These are phyloP conservation scores for Naganishia liquefaciens DNA, from an alignment of 1,284 basidiomycete genomes.

Conservation along the genomic window DNA sequence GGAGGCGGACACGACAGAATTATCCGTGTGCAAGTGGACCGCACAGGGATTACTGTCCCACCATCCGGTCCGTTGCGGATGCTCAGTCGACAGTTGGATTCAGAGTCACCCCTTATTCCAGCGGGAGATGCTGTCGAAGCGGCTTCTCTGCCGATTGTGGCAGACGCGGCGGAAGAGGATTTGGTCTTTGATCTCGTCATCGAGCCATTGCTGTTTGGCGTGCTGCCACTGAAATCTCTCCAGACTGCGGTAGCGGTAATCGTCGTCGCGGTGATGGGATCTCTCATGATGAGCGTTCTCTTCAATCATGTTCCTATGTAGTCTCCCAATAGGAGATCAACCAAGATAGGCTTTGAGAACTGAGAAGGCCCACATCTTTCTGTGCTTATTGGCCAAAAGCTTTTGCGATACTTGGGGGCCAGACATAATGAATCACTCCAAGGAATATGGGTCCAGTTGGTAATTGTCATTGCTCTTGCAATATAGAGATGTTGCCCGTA, in stretches of 20 bases:
- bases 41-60: slow-evolving; percentile 4
- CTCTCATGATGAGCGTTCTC: neutral
- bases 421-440: no score
- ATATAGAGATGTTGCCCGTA: no score
- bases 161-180: neutral
- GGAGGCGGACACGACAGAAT: neutral
- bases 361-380: no score
- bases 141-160: neutral
- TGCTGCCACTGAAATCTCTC: slow-evolving; percentile 11
- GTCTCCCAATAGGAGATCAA: neutral
- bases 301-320: neutral
- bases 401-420: no score
- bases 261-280: neutral
- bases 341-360: no score
- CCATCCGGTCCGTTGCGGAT: neutral
- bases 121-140: neutral
- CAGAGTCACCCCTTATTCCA: neutral
- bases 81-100: neutral
- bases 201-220: slow-evolving; percentile 15
- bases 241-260: neutral
- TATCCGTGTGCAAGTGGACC: neutral
- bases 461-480: no score
- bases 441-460: no score
- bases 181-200: slow-evolving; percentile 14
- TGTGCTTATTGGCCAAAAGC: no score